phyloP scores from a whole-genome alignment of 805 yeast species.

The Metschnikowia lunata region DNA sequence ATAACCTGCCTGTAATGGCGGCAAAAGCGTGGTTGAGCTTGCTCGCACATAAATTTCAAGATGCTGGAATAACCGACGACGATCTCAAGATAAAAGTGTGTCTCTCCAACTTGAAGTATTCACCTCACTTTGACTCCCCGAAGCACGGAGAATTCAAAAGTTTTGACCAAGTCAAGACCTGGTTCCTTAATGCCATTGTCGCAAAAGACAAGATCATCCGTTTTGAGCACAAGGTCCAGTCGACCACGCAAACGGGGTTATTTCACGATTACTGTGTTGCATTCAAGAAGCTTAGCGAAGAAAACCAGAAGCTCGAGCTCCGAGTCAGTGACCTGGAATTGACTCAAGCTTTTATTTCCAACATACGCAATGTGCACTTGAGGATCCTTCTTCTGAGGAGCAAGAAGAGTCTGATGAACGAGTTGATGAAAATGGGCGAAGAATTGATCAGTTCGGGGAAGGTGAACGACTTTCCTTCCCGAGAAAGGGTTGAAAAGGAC shows the following conservation, averaged over 20 bases:
- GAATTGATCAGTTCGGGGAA: background rate
- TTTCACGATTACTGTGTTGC: constrained; percentile 2
- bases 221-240: background rate
- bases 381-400: constrained; percentile 1
- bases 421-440: background rate
- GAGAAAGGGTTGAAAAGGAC: too few relatives aligned
- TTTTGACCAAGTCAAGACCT: constrained; percentile 3
- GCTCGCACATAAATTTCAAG: background rate
- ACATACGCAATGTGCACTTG: constrained; percentile 2
- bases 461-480: too few relatives aligned
- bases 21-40: constrained; percentile 4
- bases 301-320: constrained; percentile 4
- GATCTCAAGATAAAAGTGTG: constrained; percentile 3
- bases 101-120: constrained; percentile 1
- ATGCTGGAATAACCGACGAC: background rate
- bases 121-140: constrained; percentile 3
- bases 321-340: constrained; percentile 1
- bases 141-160: constrained; percentile 6
- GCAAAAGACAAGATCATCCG: background rate
- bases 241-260: constrained; percentile 1
- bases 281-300: constrained; percentile 5
- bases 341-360: background rate
- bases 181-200: constrained; percentile 2
- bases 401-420: background rate
- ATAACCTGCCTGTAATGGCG: constrained; percentile 2